Percentiles rank a stretch among this genome's conserved stretches.
Evolutionary conservation across 352 stramenopile genomes (phyloP).

Genomic region (Achlya hypogyna): DNA sequence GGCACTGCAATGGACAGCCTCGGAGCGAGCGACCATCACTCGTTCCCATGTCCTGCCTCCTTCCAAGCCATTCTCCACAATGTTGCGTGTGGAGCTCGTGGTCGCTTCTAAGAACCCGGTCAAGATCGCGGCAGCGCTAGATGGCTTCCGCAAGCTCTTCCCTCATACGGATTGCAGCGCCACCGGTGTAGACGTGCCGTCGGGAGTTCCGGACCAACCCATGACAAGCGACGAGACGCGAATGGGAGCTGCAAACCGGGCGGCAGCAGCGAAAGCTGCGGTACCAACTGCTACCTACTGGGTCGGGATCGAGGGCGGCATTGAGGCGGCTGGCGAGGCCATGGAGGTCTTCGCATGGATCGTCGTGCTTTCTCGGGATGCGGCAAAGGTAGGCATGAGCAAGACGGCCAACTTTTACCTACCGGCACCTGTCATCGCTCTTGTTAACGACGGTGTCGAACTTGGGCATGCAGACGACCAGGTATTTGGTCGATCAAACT

Average conservation of each 20-base stretch:
- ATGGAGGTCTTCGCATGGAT: slow-evolving; percentile 18
- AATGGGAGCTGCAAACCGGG: neutral
- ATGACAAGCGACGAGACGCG: slow-evolving; percentile 14
- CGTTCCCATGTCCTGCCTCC: too few relatives aligned
- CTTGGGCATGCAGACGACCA: slow-evolving; percentile 11
- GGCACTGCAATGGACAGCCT: too few relatives aligned
- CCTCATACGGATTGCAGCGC: neutral
- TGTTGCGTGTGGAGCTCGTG: neutral
- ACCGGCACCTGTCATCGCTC: neutral
- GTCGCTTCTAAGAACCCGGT: slow-evolving; percentile 12
- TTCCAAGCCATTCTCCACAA: neutral
- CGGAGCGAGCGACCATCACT: too few relatives aligned
- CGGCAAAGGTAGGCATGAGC: neutral
- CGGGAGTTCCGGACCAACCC: neutral
- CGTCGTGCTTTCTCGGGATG: neutral
- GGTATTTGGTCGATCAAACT: slow-evolving; percentile 9
- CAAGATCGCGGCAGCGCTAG: neutral
- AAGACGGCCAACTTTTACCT: slow-evolving; percentile 12
- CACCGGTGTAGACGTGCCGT: neutral
- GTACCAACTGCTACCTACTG: neutral
- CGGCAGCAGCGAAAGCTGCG: neutral
- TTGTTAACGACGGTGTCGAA: neutral
- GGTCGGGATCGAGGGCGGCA: slow-evolving; percentile 11
- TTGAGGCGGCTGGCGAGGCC: neutral
- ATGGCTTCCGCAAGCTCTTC: slow-evolving; percentile 7